Evolutionary conservation across 2,329 filamentous ascomycete species (phyloP).

Genomic region (Curvularia hawaiiensis): DNA sequence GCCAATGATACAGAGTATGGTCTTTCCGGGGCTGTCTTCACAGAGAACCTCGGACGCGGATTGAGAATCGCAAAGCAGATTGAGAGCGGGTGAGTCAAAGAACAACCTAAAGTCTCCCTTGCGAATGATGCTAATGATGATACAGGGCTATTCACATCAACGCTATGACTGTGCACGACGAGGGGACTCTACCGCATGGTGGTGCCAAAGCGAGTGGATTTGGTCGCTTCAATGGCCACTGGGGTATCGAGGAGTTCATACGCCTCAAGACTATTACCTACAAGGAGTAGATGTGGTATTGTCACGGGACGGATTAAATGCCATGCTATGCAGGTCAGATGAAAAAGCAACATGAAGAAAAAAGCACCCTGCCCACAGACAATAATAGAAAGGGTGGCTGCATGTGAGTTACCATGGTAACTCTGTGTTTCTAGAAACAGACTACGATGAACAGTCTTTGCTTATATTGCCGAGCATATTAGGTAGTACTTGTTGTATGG

Average conservation of each 20-base stretch:
- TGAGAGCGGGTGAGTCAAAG: slow-evolving; percentile 61
- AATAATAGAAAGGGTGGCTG: not conserved
- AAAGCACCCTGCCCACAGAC: not conserved
- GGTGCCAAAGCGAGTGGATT: slow-evolving; percentile 57
- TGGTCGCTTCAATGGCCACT: slow-evolving; percentile 53
- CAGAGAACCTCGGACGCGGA: slow-evolving; percentile 62
- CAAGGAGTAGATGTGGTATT: slow-evolving; percentile 30
- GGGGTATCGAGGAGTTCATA: slow-evolving; percentile 56
- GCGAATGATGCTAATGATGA: not conserved
- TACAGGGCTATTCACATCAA: slow-evolving; percentile 57
- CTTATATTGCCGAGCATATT: not conserved
- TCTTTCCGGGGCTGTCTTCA: slow-evolving; percentile 73
- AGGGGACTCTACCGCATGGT: slow-evolving; percentile 55
- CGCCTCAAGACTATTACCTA: slow-evolving; percentile 51
- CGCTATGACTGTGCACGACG: slow-evolving; percentile 57
- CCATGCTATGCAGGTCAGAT: not conserved
- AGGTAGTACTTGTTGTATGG: not conserved
- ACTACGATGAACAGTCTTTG: not conserved
- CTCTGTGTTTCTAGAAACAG: not conserved
- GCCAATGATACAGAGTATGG: slow-evolving; percentile 87
- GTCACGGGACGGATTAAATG: not conserved
- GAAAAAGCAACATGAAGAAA: not conserved
- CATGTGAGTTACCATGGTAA: not conserved
- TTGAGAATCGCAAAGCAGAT: slow-evolving; percentile 52
- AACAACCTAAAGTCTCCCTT: not conserved